A percentile compares a stretch with the other conserved stretches of the same genome.
phyloP scores from a whole-genome alignment of 2,329 filamentous ascomycete species.

The Nemania sp. region DNA sequence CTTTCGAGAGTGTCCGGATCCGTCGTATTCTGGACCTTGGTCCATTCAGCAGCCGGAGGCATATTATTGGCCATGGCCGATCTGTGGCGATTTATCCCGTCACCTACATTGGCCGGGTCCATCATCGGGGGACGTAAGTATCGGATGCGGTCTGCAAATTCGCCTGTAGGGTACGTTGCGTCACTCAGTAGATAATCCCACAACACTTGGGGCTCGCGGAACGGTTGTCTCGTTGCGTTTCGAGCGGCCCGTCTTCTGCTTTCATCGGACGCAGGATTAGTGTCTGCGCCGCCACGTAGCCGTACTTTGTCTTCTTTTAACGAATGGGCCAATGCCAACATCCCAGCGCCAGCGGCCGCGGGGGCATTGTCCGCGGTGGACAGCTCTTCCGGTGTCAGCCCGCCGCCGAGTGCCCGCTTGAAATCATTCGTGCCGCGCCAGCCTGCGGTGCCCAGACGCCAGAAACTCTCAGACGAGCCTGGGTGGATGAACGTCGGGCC shows the following conservation, averaged over 20 bases:
- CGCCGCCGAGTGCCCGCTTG: constrained; percentile 20
- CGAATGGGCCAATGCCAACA: constrained; percentile 11
- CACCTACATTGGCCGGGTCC: constrained; percentile 6
- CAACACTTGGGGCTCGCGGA: constrained; percentile 8
- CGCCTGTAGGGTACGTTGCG: background rate
- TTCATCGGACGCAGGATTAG: too few species aligned
- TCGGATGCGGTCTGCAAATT: background rate
- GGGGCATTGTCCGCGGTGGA: background rate
- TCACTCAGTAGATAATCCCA: constrained; percentile 19
- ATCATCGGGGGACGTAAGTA: constrained; percentile 12
- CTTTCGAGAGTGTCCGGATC: background rate
- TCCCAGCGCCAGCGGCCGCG: background rate
- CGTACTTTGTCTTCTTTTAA: background rate
- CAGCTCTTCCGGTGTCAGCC: constrained; percentile 8
- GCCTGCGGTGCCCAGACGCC: background rate
- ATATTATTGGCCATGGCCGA: background rate
- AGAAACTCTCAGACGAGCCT: background rate
- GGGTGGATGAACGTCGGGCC: constrained; percentile 9
- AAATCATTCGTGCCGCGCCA: constrained; percentile 14
- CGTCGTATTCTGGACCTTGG: background rate
- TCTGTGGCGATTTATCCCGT: background rate
- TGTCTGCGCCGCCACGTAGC: constrained; percentile 22
- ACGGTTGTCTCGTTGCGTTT: too few species aligned
- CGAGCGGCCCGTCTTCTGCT: constrained; percentile 2
- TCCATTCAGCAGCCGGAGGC: background rate